These are phyloP conservation scores for Vachellia pachyceras DNA, from an alignment of 306 rosid species.

Conservation along the genomic window DNA sequence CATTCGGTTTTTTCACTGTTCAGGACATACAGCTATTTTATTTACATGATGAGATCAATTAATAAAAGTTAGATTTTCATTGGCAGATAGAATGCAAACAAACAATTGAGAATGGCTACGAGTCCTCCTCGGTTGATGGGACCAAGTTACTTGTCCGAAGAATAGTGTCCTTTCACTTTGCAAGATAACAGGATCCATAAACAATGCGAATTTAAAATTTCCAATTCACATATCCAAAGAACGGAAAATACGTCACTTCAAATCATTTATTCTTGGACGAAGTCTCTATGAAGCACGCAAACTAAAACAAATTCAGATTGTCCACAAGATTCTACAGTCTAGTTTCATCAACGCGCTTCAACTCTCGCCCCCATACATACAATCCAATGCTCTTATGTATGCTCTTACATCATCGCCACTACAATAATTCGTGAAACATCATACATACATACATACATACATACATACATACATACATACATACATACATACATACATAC, in stretches of 20 bases:
- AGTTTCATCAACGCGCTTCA: not conserved
- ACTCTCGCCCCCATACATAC: not conserved
- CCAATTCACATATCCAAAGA: not conserved
- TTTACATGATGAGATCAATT: not conserved
- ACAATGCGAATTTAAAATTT: not conserved
- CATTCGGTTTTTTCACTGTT: not conserved
- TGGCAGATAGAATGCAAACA: not conserved
- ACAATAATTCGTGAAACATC: not conserved
- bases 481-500: no score
- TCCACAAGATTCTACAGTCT: not conserved
- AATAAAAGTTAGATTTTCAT: not conserved
- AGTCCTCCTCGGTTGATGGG: not conserved
- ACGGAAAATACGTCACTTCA: not conserved
- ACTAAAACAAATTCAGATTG: not conserved
- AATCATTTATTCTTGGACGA: not conserved
- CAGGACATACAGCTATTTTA: not conserved
- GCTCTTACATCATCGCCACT: not conserved
- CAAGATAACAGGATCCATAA: not conserved
- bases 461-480: no score
- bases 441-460: not conserved
- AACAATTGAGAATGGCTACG: not conserved
- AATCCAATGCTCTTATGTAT: not conserved
- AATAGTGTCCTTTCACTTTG: not conserved
- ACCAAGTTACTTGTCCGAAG: not conserved
- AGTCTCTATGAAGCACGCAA: not conserved